Conservation (phyloP, 495 filamentous ascomycete species). For the Penicillium maclennaniae region DNA sequence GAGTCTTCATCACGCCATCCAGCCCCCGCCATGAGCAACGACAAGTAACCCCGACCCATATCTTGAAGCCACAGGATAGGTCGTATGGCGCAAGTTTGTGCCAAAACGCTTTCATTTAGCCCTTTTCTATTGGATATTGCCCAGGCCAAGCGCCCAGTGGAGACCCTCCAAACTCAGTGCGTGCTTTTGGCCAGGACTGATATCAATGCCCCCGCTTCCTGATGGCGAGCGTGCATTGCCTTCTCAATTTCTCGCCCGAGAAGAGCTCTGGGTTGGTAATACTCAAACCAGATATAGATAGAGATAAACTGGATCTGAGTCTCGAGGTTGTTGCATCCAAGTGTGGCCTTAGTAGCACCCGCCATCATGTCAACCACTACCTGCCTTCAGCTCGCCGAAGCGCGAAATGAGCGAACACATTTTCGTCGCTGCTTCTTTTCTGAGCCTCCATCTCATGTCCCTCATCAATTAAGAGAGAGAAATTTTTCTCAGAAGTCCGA, state of each 20-base stretch:
- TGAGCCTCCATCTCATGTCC: not conserved
- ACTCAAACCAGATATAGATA: conserved; percentile 18
- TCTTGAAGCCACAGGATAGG: conserved; percentile 5
- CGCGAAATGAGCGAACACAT: conserved; percentile 10
- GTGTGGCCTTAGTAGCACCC: conserved; percentile 16
- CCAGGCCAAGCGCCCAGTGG: conserved; percentile 14
- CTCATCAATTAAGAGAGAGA: conserved; percentile 3
- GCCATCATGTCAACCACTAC: conserved; percentile 29
- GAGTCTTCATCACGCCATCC: conserved; percentile 34
- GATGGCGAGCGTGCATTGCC: conserved; percentile 11
- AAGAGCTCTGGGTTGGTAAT: conserved; percentile 4
- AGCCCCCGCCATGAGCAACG: conserved; percentile 40
- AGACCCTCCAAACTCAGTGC: conserved; percentile 8
- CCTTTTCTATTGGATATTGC: not conserved
- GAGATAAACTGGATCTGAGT: not conserved
- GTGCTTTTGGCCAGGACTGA: conserved; percentile 18
- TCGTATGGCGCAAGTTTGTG: conserved; percentile 8
- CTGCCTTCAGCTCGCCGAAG: conserved; percentile 22
- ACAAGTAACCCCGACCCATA: not conserved
- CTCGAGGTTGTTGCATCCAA: conserved; percentile 1
- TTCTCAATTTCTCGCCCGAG: conserved; percentile 28
- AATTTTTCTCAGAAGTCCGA: not conserved
- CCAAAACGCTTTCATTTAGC: conserved; percentile 3
- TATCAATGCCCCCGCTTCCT: conserved; percentile 18
- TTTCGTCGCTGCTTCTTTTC: conserved; percentile 18